Evolutionary conservation across 208 protist species (phyloP).

Genomic region (Leishmania mexicana): DNA sequence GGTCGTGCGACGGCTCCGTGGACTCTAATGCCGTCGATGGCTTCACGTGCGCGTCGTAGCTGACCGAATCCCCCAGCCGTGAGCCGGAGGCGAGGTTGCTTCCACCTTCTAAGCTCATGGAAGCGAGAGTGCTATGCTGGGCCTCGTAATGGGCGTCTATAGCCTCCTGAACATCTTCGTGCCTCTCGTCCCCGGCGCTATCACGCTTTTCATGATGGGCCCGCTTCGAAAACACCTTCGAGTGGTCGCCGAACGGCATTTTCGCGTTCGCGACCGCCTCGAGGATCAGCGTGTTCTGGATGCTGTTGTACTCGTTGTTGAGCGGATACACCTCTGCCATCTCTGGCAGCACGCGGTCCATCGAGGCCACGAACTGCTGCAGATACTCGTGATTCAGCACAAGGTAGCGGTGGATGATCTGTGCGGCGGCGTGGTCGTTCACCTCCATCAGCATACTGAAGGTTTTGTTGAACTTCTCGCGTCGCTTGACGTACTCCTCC

Average conservation of each 20-base stretch:
- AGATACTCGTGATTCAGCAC: constrained; percentile 64
- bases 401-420: constrained; percentile 72
- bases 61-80: constrained; percentile 18
- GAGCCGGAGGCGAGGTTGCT: constrained; percentile 5
- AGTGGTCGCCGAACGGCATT: constrained; percentile 41
- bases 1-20: constrained; percentile 21
- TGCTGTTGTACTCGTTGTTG: constrained; percentile 62
- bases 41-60: constrained; percentile 18
- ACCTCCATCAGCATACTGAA: constrained; percentile 70
- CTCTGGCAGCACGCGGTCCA: constrained; percentile 53
- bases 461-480: constrained; percentile 51
- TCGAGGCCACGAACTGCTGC: constrained; percentile 41
- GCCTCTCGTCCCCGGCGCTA: neutral
- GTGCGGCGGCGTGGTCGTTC: constrained; percentile 65
- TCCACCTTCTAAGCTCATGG: constrained; percentile 9
- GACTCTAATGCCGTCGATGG: constrained; percentile 9
- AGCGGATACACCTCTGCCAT: constrained; percentile 63
- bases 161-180: constrained; percentile 13
- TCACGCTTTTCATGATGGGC: neutral
- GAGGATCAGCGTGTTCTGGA: constrained; percentile 59
- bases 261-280: constrained; percentile 44
- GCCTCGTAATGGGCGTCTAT: neutral
- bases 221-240: constrained; percentile 21
- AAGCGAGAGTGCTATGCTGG: constrained; percentile 15
- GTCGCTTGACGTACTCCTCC: constrained; percentile 35